phyloP scores from a whole-genome alignment of 2,329 filamentous ascomycete genomes.

The Pyrenophora seminiperda region DNA sequence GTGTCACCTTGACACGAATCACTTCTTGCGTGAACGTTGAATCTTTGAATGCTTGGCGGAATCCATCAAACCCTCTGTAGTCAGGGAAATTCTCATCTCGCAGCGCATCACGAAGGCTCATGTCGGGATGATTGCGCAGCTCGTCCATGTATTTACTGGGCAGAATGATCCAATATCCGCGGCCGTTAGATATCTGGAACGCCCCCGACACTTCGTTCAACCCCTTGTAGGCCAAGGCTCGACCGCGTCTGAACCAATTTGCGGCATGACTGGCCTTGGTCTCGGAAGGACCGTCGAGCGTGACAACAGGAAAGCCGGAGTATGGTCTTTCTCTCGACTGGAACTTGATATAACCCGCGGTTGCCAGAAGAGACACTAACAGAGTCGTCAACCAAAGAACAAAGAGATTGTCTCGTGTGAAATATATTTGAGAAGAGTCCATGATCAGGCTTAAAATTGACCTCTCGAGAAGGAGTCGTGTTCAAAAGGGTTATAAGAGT shows the following conservation, averaged over 20 bases:
- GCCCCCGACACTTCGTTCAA: constrained; percentile 2
- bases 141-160: constrained; percentile 4
- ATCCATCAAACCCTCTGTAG: constrained; percentile 4
- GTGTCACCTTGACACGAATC: constrained; percentile 4
- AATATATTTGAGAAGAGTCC: not conserved
- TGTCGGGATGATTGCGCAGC: constrained; percentile 3
- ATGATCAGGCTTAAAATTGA: not conserved
- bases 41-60: constrained; percentile 3
- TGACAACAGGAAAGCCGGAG: constrained; percentile 4
- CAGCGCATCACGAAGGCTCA: constrained; percentile 4
- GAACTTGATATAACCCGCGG: constrained; percentile 1
- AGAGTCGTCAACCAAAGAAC: not conserved
- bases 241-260: constrained; percentile 3
- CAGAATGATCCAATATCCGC: constrained; percentile 1
- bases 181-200: constrained; percentile 1
- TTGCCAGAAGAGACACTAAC: constrained; percentile 3
- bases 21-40: constrained; percentile 5
- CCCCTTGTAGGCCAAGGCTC: constrained; percentile 2
- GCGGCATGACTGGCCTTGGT: not conserved
- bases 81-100: constrained; percentile 1
- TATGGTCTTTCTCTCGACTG: constrained; percentile 1
- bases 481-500: not conserved
- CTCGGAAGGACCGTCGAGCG: constrained; percentile 1
- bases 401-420: not conserved
- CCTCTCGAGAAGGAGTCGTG: not conserved